Percentiles rank a stretch among this genome's conserved stretches.
Conservation (phyloP, 768 basidiomycete species). For the Tricholoma matsutake region DNA sequence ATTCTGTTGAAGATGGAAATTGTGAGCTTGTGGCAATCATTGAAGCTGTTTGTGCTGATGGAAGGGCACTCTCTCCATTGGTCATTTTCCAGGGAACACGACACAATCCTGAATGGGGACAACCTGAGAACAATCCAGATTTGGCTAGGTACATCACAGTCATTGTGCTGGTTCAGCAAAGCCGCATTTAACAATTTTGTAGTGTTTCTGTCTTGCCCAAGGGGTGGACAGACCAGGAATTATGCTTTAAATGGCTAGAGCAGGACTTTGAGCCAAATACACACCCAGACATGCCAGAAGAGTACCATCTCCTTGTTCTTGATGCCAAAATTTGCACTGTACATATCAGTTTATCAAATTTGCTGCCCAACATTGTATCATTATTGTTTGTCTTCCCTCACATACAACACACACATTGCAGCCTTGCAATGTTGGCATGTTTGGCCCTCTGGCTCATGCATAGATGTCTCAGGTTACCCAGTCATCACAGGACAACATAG, state of each 20-base stretch:
- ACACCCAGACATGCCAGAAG: constrained; percentile 9
- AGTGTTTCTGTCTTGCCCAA: not conserved
- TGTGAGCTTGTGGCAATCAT: too few relatives aligned
- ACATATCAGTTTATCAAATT: not conserved
- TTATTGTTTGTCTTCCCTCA: not conserved
- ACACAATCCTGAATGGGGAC: not conserved
- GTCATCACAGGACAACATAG: not conserved
- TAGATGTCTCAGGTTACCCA: not conserved
- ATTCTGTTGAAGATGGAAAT: too few relatives aligned
- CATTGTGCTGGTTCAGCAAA: not conserved
- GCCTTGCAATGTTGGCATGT: too few relatives aligned
- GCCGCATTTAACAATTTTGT: not conserved
- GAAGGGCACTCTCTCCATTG: too few relatives aligned
- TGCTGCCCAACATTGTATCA: constrained; percentile 1
- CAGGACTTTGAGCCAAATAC: constrained; percentile 7
- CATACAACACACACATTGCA: too few relatives aligned
- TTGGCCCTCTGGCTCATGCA: too few relatives aligned
- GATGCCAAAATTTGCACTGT: not conserved
- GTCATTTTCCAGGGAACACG: too few relatives aligned
- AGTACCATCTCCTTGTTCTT: not conserved
- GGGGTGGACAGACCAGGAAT: constrained; percentile 1
- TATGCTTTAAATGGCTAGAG: constrained; percentile 19
- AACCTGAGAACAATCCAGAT: not conserved
- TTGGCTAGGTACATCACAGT: not conserved
- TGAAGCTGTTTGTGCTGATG: too few relatives aligned